Percentiles rank a stretch among this genome's conserved stretches.
These are phyloP conservation scores for Geranium incanum DNA, from an alignment of 441 rosid genomes.

Conservation along the genomic window DNA sequence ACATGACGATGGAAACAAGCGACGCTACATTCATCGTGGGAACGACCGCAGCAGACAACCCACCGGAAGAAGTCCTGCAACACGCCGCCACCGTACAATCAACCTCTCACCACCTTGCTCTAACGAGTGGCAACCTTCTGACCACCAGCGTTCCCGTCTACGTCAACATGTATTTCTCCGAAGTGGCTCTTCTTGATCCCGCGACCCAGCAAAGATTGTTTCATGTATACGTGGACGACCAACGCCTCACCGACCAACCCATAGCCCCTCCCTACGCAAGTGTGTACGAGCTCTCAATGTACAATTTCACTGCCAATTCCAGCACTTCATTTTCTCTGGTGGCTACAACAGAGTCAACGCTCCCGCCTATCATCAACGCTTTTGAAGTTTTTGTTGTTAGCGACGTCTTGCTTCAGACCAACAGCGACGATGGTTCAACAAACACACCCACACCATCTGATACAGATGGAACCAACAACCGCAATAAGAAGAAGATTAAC, in stretches of 20 bases:
- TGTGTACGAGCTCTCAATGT: constrained; percentile 18
- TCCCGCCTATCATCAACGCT: constrained; percentile 49
- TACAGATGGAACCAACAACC: too few relatives aligned
- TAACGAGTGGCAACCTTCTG: constrained; percentile 19
- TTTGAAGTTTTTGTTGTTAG: constrained; percentile 33
- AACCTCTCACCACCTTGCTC: constrained; percentile 10
- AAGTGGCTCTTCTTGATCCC: constrained; percentile 29
- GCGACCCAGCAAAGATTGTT: constrained; percentile 38
- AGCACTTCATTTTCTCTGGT: constrained; percentile 27
- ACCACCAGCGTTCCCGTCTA: constrained; percentile 22
- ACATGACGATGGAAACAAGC: too few relatives aligned
- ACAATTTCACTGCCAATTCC: constrained; percentile 17
- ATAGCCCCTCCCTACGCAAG: constrained; percentile 32
- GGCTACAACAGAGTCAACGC: constrained; percentile 35
- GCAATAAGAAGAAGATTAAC: too few relatives aligned
- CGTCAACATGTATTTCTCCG: constrained; percentile 42
- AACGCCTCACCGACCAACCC: background rate
- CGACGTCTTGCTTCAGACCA: constrained; percentile 9
- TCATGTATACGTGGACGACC: constrained; percentile 18
- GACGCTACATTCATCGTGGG: too few relatives aligned
- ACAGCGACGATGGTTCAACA: too few relatives aligned
- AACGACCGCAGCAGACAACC: too few relatives aligned
- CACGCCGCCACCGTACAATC: too few relatives aligned
- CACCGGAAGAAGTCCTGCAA: too few relatives aligned
- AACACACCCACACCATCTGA: too few relatives aligned